Evolutionary conservation across 73 alveolate species (phyloP), one percentile per base, ranked within the genome.

Genomic region (Tetrahymena malaccensis): DNA sequence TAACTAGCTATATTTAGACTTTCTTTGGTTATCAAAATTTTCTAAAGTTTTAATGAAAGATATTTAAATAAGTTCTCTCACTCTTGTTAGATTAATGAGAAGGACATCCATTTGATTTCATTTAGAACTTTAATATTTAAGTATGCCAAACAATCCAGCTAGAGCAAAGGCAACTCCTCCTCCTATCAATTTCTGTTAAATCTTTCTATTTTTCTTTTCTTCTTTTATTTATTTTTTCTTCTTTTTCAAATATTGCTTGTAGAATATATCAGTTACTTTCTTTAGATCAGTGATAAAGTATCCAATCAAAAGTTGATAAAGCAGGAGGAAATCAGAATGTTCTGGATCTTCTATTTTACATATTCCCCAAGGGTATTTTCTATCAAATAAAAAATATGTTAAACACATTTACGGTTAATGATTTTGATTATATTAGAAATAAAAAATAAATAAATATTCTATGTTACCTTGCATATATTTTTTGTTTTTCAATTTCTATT

Each of bases 331-430:
- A 85, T 95, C 97, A 35, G 97, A 95, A 95, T 95, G 97, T 50
- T 85, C 35, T 21, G 97, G 97, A 93, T 95, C 94, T 12, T 85
- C 93, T 15, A 95, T 95, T 85, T 85, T 94, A 44, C 97, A 95
- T 15, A 95, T 95, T 89, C 97, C 97, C 97, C 97, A 89, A 16
- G 97, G 95, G 55, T 85, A 95, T 93, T 95, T 89, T 93, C 97
- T 95, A 89, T 15, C 33, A 33, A 22, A 25, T 25, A 44, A 34
- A 10, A 22, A 25, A 8, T 70, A 31, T 27, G 19, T 31, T 27
- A 70, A 56, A 27, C 17, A 70, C 11, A 8, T 19, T 50, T 15
- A 19, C 31, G 9, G 8, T 50, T 15, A 13, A 15, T 3, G 22
- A 19, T 50, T 50, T 50, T 19, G 1, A 10, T 19, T 3, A 10